phyloP scores from a whole-genome alignment of 2,329 filamentous ascomycete species.

The Stachybotrys elegans region DNA sequence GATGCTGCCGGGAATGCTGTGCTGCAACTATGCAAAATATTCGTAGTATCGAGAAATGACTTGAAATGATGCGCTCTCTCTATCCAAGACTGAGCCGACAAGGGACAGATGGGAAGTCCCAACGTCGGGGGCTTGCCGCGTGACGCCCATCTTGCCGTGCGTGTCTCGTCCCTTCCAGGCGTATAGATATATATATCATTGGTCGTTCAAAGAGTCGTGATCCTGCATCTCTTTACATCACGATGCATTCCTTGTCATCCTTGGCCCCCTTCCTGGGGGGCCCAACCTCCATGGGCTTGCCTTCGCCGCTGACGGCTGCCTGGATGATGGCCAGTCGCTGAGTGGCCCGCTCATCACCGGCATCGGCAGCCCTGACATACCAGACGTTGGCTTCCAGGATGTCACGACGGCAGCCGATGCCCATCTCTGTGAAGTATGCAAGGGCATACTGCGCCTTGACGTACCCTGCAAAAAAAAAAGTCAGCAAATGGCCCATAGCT shows the following conservation, averaged over 20 bases:
- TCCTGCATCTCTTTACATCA: constrained; percentile 40
- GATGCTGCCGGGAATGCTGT: too few relatives aligned
- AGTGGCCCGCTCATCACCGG: constrained; percentile 84
- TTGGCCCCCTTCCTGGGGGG: constrained; percentile 44
- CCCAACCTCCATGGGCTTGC: constrained; percentile 51
- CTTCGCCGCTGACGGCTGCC: constrained; percentile 63
- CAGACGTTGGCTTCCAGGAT: constrained; percentile 96
- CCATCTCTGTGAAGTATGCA: constrained; percentile 98
- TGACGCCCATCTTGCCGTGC: not conserved
- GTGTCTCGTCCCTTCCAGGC: not conserved
- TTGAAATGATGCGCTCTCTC: too few relatives aligned
- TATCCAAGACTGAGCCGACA: too few relatives aligned
- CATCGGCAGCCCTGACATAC: constrained; percentile 94
- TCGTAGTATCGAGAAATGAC: too few relatives aligned
- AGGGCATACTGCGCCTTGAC: constrained; percentile 86
- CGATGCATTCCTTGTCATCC: constrained; percentile 52
- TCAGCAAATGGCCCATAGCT: constrained; percentile 53
- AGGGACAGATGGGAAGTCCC: not conserved
- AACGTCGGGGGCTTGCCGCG: not conserved
- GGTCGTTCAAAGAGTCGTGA: too few relatives aligned
- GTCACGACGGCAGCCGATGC: constrained; percentile 90
- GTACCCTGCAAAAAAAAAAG: constrained; percentile 40
- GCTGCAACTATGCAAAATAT: too few relatives aligned
- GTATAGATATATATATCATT: not conserved
- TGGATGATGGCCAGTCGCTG: constrained; percentile 82